Evolutionary conservation across 2,329 filamentous ascomycete species (phyloP), one percentile per base, ranked within the genome.

Genomic region (Canariomyces notabilis): DNA sequence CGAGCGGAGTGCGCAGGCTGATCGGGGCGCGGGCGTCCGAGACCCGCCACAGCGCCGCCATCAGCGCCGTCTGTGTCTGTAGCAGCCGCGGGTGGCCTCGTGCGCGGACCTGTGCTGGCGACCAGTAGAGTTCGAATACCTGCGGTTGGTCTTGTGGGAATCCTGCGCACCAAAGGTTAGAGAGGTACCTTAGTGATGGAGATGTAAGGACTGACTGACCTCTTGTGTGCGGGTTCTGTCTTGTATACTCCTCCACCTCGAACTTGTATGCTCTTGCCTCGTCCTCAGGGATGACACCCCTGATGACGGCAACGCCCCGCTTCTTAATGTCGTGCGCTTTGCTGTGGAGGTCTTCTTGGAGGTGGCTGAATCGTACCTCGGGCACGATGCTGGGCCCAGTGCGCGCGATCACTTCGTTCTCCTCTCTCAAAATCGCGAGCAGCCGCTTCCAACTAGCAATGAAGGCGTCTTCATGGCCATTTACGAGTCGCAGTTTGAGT

Each of bases 81-180:
- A 89, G 66, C 51, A 89, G 65, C 49, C 80, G 79, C 1, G 80
- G 76, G 59, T 89, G 82, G 0, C 75, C 67, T n/a, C 86, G 75
- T 3, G 83, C 85, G 52, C 76, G 74, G 35, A 85, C 68, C 61
- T 90, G 86, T 1, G 82, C 70, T 1, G 73, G 71, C 0, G 83
- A 84, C 85, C 85, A 89, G 65, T 89, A 89, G 1, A 89, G 68
- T 61, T 89, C 85, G 57, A 79, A 87, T 5, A 89, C 84, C 36
- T 85, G 80, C 0, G 83, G 84, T 34, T 82, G 73, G 37, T 83
- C 68, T 0, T 74, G 64, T 0, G 84, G 86, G 52, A 87, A 89
- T 2, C 80, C 84, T 76, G 32, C 15, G 11, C 18, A 19, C 8
- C 5, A 35, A 11, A 14, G 21, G 22, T 34, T 19, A 23, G 8